Percentiles rank a stretch among this genome's conserved stretches.
phyloP scores from a whole-genome alignment of 768 basidiomycete species.

The Leccinum obscurum region DNA sequence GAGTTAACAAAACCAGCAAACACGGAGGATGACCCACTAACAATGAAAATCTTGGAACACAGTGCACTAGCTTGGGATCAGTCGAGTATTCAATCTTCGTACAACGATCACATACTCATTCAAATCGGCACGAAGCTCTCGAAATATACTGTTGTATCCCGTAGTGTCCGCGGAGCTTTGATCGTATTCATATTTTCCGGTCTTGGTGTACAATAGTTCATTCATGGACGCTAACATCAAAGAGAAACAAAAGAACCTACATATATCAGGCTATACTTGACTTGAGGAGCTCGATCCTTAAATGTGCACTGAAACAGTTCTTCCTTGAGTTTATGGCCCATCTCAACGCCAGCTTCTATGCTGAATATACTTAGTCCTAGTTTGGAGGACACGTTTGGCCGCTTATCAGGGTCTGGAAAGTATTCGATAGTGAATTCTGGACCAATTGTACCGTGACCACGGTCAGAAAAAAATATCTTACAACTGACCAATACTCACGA shows the following conservation, averaged over 20 bases:
- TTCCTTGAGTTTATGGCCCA: not conserved
- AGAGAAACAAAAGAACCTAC: not conserved
- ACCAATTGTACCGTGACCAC: not conserved
- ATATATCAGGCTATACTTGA: constrained; percentile 14
- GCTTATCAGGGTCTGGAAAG: not conserved
- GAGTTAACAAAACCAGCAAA: not conserved
- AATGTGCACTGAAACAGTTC: constrained; percentile 1
- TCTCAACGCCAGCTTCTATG: constrained; percentile 7
- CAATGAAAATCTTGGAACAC: constrained; percentile 78
- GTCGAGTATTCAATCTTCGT: not conserved
- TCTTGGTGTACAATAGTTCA: not conserved
- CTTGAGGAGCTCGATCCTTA: not conserved
- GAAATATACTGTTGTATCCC: not conserved
- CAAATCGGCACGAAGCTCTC: constrained; percentile 13
- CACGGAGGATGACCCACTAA: constrained; percentile 32
- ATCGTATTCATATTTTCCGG: constrained; percentile 11
- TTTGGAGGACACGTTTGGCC: not conserved
- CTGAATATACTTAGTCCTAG: constrained; percentile 32
- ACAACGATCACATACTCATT: constrained; percentile 9
- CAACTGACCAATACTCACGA: not conserved
- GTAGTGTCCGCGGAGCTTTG: not conserved
- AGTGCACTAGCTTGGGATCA: constrained; percentile 45
- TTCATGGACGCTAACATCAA: not conserved
- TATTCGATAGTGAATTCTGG: not conserved
- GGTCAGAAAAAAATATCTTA: not conserved